Percentiles rank a stretch among this genome's conserved stretches.
phyloP scores from a whole-genome alignment of 2,329 filamentous ascomycete species.

The Apiospora aurea region DNA sequence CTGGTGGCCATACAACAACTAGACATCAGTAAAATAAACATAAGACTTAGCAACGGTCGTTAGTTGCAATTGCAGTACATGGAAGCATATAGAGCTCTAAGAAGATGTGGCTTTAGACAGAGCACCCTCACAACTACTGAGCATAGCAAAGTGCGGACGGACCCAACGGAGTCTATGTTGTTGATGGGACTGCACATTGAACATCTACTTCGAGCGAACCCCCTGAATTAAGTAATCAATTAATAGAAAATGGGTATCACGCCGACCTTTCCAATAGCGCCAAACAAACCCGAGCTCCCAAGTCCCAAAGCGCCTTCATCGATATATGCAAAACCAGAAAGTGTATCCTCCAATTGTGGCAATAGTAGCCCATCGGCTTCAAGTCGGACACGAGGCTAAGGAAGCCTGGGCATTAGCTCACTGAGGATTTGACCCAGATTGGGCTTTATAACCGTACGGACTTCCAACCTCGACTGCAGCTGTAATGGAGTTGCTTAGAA shows the following conservation, averaged over 20 bases:
- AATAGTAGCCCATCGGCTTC: neutral
- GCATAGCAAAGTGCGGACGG: too few relatives aligned
- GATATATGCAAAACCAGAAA: neutral
- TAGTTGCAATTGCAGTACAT: too few relatives aligned
- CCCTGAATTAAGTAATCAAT: neutral
- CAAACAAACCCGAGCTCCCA: neutral
- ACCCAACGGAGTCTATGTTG: too few relatives aligned
- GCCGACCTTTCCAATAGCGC: neutral
- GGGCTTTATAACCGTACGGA: neutral
- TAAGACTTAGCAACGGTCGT: too few relatives aligned
- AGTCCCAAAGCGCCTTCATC: constrained; percentile 1
- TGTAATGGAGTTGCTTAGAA: constrained; percentile 56
- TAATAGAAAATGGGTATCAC: constrained; percentile 13
- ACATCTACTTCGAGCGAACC: neutral
- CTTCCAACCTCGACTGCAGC: constrained; percentile 52
- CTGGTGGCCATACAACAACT: too few relatives aligned
- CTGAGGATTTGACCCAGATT: neutral
- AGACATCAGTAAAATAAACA: too few relatives aligned
- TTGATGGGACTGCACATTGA: neutral
- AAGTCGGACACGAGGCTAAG: neutral
- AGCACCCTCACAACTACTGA: neutral
- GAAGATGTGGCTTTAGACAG: neutral
- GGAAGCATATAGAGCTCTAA: too few relatives aligned
- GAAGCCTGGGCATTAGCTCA: neutral
- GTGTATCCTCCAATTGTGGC: neutral